Conservation (phyloP, 1,284 basidiomycete species). For the Ustilago trichophora region DNA sequence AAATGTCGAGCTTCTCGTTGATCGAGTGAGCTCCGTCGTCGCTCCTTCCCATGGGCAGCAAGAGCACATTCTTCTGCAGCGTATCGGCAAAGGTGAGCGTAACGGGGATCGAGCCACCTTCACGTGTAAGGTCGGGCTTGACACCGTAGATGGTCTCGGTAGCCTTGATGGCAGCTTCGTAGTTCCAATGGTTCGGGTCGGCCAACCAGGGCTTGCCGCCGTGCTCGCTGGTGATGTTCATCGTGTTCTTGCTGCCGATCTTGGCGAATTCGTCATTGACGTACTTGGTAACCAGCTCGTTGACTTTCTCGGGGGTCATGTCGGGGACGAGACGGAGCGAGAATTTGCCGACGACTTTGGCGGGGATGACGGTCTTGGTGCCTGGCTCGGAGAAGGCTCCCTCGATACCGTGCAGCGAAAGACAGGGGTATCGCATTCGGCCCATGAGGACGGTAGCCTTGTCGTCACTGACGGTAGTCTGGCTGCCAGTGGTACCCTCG, state of each 20-base stretch:
- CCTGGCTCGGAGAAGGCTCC: conserved; percentile 81
- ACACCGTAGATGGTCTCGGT: conserved; percentile 82
- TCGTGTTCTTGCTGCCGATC: conserved; percentile 64
- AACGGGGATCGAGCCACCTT: conserved; percentile 95
- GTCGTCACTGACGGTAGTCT: conserved; percentile 80
- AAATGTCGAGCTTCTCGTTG: conserved; percentile 92
- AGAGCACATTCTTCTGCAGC: conserved; percentile 72
- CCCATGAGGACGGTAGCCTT: conserved; percentile 89
- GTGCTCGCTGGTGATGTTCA: conserved; percentile 54
- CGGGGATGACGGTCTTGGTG: conserved; percentile 92
- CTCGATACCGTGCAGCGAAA: conserved; percentile 95
- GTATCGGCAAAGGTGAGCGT: conserved; percentile 91
- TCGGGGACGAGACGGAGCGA: conserved; percentile 77
- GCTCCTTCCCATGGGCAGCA: conserved; percentile 83
- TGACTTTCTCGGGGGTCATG: conserved; percentile 73
- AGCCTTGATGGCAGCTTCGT: conserved; percentile 86
- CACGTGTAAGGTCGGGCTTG: conserved; percentile 86
- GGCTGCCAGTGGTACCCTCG: conserved; percentile 79
- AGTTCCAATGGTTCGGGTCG: conserved; percentile 83
- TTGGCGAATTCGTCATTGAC: conserved; percentile 61
- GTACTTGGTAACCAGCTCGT: conserved; percentile 58
- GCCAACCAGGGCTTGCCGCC: conserved; percentile 66
- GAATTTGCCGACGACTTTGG: conserved; percentile 78
- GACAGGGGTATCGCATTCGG: conserved; percentile 76
- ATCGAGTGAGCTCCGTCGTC: conserved; percentile 89